These are phyloP conservation scores for Carex kokanica DNA, from an alignment of 176 grass and related monocot genomes.

Conservation along the genomic window DNA sequence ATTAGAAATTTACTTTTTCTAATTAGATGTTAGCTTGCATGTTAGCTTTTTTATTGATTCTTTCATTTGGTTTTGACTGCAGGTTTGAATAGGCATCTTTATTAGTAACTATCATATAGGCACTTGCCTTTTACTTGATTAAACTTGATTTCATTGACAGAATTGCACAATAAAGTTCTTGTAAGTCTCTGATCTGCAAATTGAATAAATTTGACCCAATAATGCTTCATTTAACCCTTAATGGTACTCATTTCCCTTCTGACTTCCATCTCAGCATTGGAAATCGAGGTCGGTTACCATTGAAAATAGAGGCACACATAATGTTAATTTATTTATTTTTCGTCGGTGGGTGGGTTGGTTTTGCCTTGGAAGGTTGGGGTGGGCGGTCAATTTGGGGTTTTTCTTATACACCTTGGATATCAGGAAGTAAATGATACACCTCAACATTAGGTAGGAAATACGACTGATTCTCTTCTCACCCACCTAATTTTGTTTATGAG, in stretches of 20 bases:
- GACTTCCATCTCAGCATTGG: too few species aligned
- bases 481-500: not conserved
- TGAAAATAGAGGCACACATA: not conserved
- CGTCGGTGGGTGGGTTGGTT: not conserved
- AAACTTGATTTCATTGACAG: not conserved
- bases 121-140: not conserved
- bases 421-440: not conserved
- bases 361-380: too few species aligned
- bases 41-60: not conserved
- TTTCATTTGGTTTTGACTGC: not conserved
- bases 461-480: not conserved
- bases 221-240: too few species aligned
- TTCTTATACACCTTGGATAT: not conserved
- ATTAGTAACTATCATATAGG: not conserved
- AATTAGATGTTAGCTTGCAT: not conserved
- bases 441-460: not conserved
- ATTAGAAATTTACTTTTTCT: not conserved
- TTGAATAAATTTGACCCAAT: too few species aligned
- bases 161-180: not conserved
- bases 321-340: not conserved
- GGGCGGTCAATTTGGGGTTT: not conserved
- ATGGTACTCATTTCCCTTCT: too few species aligned
- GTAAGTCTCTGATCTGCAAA: not conserved
- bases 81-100: not conserved
- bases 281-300: too few species aligned